Percentiles rank a stretch among this genome's conserved stretches.
phyloP scores from a whole-genome alignment of 2,329 filamentous ascomycete species.

The Pseudomassariella vexata region DNA sequence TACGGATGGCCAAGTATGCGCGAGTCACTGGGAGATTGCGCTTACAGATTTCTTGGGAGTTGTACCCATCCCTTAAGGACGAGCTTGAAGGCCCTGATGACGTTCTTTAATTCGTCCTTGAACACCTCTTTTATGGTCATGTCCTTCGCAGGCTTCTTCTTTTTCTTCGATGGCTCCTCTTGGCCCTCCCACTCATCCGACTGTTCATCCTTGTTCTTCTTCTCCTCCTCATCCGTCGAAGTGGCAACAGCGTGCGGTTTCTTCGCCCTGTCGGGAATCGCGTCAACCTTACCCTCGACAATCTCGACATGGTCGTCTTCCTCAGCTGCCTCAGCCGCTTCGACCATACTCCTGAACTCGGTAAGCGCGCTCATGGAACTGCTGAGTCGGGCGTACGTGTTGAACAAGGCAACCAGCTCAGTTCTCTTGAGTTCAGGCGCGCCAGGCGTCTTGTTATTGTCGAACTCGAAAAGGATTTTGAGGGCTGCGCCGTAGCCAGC shows the following conservation, averaged over 20 bases:
- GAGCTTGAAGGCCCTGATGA: slow-evolving; percentile 58
- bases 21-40: slow-evolving; percentile 22
- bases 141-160: slow-evolving; percentile 33
- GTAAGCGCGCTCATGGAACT: slow-evolving; percentile 71
- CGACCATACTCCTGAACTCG: slow-evolving; percentile 58
- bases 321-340: slow-evolving; percentile 15
- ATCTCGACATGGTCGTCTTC: too few species aligned
- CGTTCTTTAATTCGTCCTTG: slow-evolving; percentile 55
- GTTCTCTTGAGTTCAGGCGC: slow-evolving; percentile 73
- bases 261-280: slow-evolving; percentile 31
- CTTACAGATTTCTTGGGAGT: slow-evolving; percentile 67
- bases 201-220: too few species aligned
- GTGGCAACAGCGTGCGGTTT: slow-evolving; percentile 40
- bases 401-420: slow-evolving; percentile 89
- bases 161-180: too few species aligned
- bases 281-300: slow-evolving; percentile 13
- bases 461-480: slow-evolving; percentile 94
- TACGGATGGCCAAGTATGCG: too few species aligned
- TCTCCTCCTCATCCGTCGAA: too few species aligned
- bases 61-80: slow-evolving; percentile 66
- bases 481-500: slow-evolving; percentile 90
- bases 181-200: slow-evolving; percentile 34
- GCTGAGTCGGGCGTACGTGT: slow-evolving; percentile 84
- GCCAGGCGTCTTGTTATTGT: slow-evolving; percentile 57
- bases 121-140: slow-evolving; percentile 27